Evolutionary conservation across 2,329 filamentous ascomycete species (phyloP), one percentile per base, ranked within the genome.

Genomic region (Pseudonectria foliicola): DNA sequence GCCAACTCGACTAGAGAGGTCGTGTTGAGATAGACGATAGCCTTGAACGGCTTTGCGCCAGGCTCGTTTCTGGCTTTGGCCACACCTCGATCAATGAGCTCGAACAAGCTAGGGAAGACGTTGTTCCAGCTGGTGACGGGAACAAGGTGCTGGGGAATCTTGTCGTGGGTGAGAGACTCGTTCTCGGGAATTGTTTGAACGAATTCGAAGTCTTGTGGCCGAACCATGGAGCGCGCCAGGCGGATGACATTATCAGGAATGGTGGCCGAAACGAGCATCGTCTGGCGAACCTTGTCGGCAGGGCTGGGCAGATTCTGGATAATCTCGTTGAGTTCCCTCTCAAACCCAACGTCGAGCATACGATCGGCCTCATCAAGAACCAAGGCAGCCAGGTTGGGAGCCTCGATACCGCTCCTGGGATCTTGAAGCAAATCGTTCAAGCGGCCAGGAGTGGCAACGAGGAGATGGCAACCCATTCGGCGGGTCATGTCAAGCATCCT

Each of bases 291-390:
- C 40, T 81, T 75, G 34, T 79, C 61, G 0, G 58, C 50, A 6
- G 73, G 71, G 30, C 72, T 63, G 3, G 90, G 90, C 8, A 95
- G 71, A 28, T 63, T 54, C 0, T 55, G 39, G 37, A 77, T 63
- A 36, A 90, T 85, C 2, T 74, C 59, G 32, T 69, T 61, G 33
- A 90, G 71, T 37, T 80, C 80, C 25, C 68, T 67, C 37, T 80
- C 69, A 52, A 90, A 90, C 3, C 85, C 92, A 70, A 94, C 92
- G 67, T 98, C 92, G 57, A 98, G 75, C 85, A 98, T 95, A 51
- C 92, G 85, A 64, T 98, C 92, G 52, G 92, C 92, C 71, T 98
- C 92, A 51, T 98, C 92, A 30, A 98, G 81, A 45, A 96, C 88
- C 29, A 98, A 73, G 48, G 92, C 93, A 59, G 87, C 84, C 68